Evolutionary conservation across 192 early-diverging fungal species (phyloP), one percentile per base, ranked within the genome.

Genomic region (Coemansia sp.): DNA sequence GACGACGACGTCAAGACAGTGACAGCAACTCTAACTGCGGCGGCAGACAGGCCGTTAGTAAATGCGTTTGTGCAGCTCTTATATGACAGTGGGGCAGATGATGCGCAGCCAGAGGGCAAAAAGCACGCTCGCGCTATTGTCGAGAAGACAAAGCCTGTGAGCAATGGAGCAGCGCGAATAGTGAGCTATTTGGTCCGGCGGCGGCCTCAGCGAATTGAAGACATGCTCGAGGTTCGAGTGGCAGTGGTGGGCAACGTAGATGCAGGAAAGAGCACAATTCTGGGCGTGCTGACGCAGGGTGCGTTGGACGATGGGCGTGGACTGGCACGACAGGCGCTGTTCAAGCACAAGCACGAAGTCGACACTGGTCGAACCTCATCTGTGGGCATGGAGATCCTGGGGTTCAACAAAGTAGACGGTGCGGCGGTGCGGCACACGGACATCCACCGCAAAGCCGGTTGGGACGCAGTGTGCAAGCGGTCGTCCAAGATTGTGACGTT

Each of bases 221-320:
- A 91, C 31, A 71, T 97, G 48, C 70, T 89, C 20, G 95, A 97
- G 73, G 78, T 95, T 56, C 86, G 95, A 8, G 87, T 97, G 10
- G 90, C 90, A 14, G 92, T 95, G 25, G 91, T 87, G 24, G 94
- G 94, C 63, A 97, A 97, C 76, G 93, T 97, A 21, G 88, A 89
- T 53, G 86, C 88, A 52, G 88, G 88, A 37, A 96, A 95, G 83
- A 90, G 88, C 42, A 97, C 95, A 1, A 73, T 93, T 60, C 78
- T 97, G 23, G 95, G 95, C 20, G 93, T 95, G 8, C 68, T 97
- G 48, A 97, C 95, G 6, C 93, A 93, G 78, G 88, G 91, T 47
- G 82, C 87, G 3, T 83, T 97, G 36, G 95, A 97, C 76, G 93
- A 97, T 76, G 95, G 95, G 12, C 86, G 95, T 42, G 95, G 95